These are phyloP conservation scores for Eucalyptus marginata DNA, from an alignment of 345 rosid species.

Conservation along the genomic window DNA sequence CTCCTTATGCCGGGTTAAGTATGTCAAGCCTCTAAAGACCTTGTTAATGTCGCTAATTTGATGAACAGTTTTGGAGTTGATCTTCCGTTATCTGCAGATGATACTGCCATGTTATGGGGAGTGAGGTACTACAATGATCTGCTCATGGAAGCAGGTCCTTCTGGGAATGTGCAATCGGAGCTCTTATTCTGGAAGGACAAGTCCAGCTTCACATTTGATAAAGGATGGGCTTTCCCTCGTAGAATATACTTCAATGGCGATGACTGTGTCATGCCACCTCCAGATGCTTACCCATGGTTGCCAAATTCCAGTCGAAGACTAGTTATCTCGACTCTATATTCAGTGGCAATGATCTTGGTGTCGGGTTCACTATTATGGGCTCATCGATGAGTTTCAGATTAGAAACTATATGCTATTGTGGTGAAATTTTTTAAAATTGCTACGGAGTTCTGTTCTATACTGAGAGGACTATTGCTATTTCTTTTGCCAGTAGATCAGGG, in stretches of 20 bases:
- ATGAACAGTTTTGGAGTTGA: background rate
- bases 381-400: background rate
- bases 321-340: constrained; percentile 8
- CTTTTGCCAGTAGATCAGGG: background rate
- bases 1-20: constrained; percentile 76
- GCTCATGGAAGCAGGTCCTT: constrained; percentile 73
- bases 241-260: constrained; percentile 89
- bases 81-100: constrained; percentile 38
- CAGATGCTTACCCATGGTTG: constrained; percentile 76
- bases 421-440: background rate
- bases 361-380: background rate
- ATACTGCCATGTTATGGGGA: constrained; percentile 90
- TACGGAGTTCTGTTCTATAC: background rate
- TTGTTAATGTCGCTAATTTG: background rate
- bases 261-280: constrained; percentile 92
- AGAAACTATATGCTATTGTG: background rate
- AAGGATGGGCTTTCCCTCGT: constrained; percentile 95
- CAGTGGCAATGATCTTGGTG: background rate
- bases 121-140: constrained; percentile 75
- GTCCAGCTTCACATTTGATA: constrained; percentile 64
- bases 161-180: constrained; percentile 85
- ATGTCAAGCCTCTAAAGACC: constrained; percentile 3
- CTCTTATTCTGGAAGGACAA: constrained; percentile 64
- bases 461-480: background rate
- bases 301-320: constrained; percentile 43